Evolutionary conservation across 805 yeast species (phyloP).

Genomic region (Starmerella floris): DNA sequence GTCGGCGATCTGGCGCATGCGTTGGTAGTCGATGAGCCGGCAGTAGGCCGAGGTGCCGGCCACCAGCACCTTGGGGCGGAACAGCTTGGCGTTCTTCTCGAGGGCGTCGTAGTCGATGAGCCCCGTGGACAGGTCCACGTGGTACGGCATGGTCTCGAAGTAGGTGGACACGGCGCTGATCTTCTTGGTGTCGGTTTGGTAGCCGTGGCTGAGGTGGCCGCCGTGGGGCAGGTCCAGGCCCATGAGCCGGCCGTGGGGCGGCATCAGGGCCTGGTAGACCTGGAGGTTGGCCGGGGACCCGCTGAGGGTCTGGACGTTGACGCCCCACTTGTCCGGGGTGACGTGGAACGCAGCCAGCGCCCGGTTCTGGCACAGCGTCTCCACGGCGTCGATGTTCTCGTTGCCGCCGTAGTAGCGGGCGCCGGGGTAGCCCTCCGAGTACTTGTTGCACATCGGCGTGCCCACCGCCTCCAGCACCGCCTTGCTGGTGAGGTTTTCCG

Average conservation of each 20-base stretch:
- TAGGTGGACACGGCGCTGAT: constrained; percentile 92
- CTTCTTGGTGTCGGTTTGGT: constrained; percentile 86
- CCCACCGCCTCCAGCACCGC: constrained; percentile 95
- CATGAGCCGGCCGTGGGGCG: constrained; percentile 93
- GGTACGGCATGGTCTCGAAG: constrained; percentile 97
- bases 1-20: constrained; percentile 94
- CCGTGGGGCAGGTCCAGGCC: constrained; percentile 98
- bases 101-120: constrained; percentile 90
- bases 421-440: constrained; percentile 98
- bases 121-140: constrained; percentile 84
- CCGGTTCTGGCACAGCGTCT: constrained; percentile 81
- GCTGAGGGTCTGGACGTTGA: constrained; percentile 88
- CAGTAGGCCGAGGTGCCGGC: constrained; percentile 99
- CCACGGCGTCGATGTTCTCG: constrained; percentile 90
- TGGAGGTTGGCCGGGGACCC: constrained; percentile 98
- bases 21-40: constrained; percentile 88
- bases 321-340: constrained; percentile 84
- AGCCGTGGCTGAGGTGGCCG: constrained; percentile 97
- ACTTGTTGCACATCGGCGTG: constrained; percentile 95
- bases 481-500: constrained; percentile 92
- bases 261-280: constrained; percentile 89
- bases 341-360: constrained; percentile 82
- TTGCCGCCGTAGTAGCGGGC: constrained; percentile 98
- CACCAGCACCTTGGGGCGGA: constrained; percentile 90
- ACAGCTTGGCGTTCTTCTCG: constrained; percentile 78